phyloP scores from a whole-genome alignment of 2,329 filamentous ascomycete genomes.

The Pyricularia pennisetigena region DNA sequence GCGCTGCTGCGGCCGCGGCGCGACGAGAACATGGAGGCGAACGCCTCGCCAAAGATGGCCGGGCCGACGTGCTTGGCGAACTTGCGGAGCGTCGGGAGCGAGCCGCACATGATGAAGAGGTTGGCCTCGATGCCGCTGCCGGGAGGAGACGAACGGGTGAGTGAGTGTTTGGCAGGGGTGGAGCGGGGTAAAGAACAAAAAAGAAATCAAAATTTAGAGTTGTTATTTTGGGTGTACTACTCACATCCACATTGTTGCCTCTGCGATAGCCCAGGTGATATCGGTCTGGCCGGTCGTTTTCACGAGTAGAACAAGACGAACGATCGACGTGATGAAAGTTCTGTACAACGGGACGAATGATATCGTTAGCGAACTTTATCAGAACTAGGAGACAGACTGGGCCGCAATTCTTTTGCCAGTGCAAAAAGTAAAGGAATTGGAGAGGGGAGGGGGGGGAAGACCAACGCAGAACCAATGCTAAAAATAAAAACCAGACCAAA shows the following conservation, averaged over 20 bases:
- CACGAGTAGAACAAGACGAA: constrained; percentile 18
- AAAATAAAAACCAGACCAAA: constrained; percentile 22
- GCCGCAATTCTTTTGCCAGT: too few relatives aligned
- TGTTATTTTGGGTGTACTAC: background rate
- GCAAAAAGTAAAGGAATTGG: background rate
- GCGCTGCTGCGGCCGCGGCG: background rate
- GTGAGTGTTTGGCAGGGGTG: too few relatives aligned
- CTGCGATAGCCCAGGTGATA: constrained; percentile 18
- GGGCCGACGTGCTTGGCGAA: constrained; percentile 28
- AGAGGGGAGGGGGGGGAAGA: background rate
- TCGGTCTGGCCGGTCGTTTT: constrained; percentile 16
- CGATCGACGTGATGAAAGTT: constrained; percentile 22
- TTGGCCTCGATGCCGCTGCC: constrained; percentile 24
- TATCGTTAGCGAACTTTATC: background rate
- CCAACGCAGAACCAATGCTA: background rate
- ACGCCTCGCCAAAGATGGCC: constrained; percentile 16
- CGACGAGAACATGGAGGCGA: background rate
- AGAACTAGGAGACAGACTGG: background rate
- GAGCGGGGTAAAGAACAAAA: too few relatives aligned
- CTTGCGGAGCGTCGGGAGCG: constrained; percentile 27
- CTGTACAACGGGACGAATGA: constrained; percentile 11
- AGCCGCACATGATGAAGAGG: constrained; percentile 29
- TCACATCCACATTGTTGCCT: constrained; percentile 18
- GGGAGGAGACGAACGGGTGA: background rate
- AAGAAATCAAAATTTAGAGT: too few relatives aligned